Evolutionary conservation across 345 rosid species (phyloP), one percentile per base, ranked within the genome.

Genomic region (Pelargonium nanum): DNA sequence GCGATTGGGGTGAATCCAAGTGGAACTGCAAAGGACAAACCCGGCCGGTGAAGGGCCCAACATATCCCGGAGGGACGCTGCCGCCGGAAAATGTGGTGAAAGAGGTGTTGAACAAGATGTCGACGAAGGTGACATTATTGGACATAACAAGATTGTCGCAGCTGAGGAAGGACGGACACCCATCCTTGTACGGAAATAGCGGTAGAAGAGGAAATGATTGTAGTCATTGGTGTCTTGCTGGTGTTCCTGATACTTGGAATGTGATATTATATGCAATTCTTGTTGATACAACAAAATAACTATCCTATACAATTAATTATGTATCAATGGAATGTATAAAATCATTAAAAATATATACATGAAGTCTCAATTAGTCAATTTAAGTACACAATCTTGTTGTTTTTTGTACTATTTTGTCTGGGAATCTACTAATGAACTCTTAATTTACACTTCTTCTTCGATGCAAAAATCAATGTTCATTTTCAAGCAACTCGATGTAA

Each of bases 171-270:
- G 84, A 80, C 20, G 81, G 80, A 0, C 84, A 80, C 24, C 84
- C 79, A 0, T 72, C 84, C 0, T 12, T 26, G 0, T 74, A 74
- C n/a, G 76, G 78, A 20, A 21, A 10, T 5, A 26, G 23, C 8
- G 74, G 63, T 0, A 13, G 23, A 3, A 45, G 5, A 24, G 79
- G 77, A 53, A 74, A 67, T 12, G 84, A 80, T 34, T 80, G 84
- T 32, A 70, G 74, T 44, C 84, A 80, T 54, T 80, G 84, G 84
- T 80, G 84, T 22, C 75, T 80, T 22, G 66, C 75, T 3, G 84
- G 81, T 2, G 81, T 76, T 28, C 80, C 80, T 15, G 77, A 76
- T 72, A 69, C 80, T 25, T 76, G 80, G 77, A 76, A 76, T 55
- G 70, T 73, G 61, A 64, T 67, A 52, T 60, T 76, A 22, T 74